Evolutionary conservation across 192 early-diverging fungal genomes (phyloP), one percentile per base, ranked within the genome.

Genomic region (Umbelopsis vinacea): DNA sequence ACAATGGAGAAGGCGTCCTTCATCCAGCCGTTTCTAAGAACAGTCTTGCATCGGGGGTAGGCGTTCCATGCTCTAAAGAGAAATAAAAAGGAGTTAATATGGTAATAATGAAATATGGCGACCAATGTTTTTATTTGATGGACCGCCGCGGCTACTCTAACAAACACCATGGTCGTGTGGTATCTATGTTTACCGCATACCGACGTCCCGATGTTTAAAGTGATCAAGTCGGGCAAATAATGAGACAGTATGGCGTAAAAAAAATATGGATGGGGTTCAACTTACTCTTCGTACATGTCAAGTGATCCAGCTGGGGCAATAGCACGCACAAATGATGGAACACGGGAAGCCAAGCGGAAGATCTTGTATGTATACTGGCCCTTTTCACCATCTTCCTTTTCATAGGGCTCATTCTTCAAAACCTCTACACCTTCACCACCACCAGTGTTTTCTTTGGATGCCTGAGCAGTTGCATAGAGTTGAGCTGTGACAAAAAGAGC

Each of bases 321-420:
- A 19, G 81, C 74, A 68, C 88, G 82, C 26, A 93, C 83, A 74
- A 84, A 79, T 2, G 83, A 50, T 0, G 92, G 92, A 3, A 91
- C 79, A 80, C 66, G 67, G 40, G 72, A 70, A 19, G 52, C 81
- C 35, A 89, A 78, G 55, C 84, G 86, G 79, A 87, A 88, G 72
- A 93, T 90, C 83, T 93, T 93, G 79, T 89, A 86, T 48, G 92
- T 93, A 75, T 89, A 93, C 76, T 93, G 92, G 57, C 92, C 92
- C 79, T 91, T 91, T 69, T 81, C 75, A 57, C 88, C 84, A 38
- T 83, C 66, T 68, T 86, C 86, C 72, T 92, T 85, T 63, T 90
- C 88, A 76, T 93, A 93, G 17, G 91, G 92, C 70, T 92, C 91
- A 70, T 93, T 93, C 74, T 86, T 84, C 11, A 89, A 43, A 40